A percentile compares a stretch with the other conserved stretches of the same genome.
These are phyloP conservation scores for Annulohypoxylon nitens DNA, from an alignment of 495 filamentous ascomycete species.

Conservation along the genomic window DNA sequence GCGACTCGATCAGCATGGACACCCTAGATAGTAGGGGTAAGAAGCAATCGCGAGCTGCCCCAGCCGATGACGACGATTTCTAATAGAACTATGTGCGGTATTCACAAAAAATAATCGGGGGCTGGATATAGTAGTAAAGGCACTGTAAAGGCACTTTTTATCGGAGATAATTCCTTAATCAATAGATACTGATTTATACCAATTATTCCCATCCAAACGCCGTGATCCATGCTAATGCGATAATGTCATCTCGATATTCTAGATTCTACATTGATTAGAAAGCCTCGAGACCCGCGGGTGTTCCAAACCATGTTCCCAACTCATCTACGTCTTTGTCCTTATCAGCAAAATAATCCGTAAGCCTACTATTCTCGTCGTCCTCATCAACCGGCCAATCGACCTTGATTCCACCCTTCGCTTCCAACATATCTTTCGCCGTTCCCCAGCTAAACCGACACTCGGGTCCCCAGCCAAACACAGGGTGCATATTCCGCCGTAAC, in stretches of 20 bases:
- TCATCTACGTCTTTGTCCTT: constrained; percentile 66
- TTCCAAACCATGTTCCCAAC: constrained; percentile 74
- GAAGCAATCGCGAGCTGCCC: constrained; percentile 58
- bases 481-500: constrained; percentile 88
- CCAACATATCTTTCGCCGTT: constrained; percentile 92
- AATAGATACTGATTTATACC: constrained; percentile 21
- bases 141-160: constrained; percentile 23
- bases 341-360: constrained; percentile 79
- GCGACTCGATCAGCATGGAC: constrained; percentile 68
- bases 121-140: constrained; percentile 48
- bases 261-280: constrained; percentile 62
- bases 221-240: constrained; percentile 35
- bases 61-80: constrained; percentile 62
- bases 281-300: constrained; percentile 67
- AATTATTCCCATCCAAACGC: constrained; percentile 29
- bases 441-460: constrained; percentile 96
- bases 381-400: constrained; percentile 89
- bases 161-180: constrained; percentile 31
- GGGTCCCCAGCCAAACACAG: constrained; percentile 93
- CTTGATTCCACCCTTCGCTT: constrained; percentile 69
- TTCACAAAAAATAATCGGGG: constrained; percentile 35
- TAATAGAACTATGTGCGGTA: constrained; percentile 41
- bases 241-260: constrained; percentile 36
- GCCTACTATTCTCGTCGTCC: constrained; percentile 70
- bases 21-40: constrained; percentile 72